Evolutionary conservation across 2,329 filamentous ascomycete genomes (phyloP), one percentile per base, ranked within the genome.

Genomic region (Myriangium duriaei): DNA sequence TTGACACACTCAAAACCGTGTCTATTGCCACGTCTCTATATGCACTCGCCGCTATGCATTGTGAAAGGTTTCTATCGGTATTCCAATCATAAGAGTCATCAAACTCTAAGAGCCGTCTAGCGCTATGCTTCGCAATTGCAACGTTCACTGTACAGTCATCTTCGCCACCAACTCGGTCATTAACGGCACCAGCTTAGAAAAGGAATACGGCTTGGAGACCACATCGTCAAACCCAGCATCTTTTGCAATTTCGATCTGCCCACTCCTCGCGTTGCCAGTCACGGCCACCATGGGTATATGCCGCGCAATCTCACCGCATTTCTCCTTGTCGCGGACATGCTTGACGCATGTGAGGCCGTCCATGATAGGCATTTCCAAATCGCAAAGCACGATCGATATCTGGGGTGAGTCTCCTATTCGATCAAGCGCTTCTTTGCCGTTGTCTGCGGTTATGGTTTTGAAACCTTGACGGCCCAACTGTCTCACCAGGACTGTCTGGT

Each of bases 351-450:
- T 79, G 55, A 82, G 72, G 26, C 82, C 82, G 50, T 87, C 80
- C 81, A 86, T 85, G 30, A 85, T 69, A 1, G 81, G 81, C 81
- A 87, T 87, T 51, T 86, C 81, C 33, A 85, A 66, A 51, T 87
- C 82, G 80, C 87, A 85, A 5, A 87, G 57, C 11, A 87, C 76
- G 32, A 85, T 48, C 19, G 51, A 53, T 10, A 34, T 34, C 1
- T 32, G 41, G 9, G 12, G 9, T 6, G 32, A 15, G 12, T 16
- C n/a, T 40, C 57, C 59, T 11, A 69, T 53, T 11, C 53, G 40
- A 34, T 34, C 43, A 18, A 30, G 40, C 28, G 17, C 41, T 35
- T 42, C 39, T 21, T 11, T 34, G 17, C 30, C 43, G 38, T 41
- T 41, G 34, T 41, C 40, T 14, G 39, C 43, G 15, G 33, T 40